Conservation (phyloP, 148 eudicot genomes). For the Euryodendron excelsum region DNA sequence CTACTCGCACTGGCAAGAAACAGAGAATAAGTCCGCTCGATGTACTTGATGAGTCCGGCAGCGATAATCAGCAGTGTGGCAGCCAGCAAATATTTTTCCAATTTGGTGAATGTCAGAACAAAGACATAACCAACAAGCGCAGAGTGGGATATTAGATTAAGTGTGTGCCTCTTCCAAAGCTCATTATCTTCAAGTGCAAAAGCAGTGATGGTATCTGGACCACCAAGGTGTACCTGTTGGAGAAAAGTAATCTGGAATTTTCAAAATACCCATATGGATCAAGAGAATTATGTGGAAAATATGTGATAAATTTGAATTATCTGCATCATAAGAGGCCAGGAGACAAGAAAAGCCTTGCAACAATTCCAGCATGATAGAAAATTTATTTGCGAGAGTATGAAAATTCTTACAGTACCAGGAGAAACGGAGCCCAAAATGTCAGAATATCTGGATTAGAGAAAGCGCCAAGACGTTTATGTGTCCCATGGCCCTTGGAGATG, state of each 20-base stretch:
- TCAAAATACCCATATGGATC: too few species aligned
- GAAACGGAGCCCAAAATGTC: background rate
- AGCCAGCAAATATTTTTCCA: background rate
- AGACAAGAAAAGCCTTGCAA: too few species aligned
- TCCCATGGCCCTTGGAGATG: background rate
- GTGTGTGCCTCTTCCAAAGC: background rate
- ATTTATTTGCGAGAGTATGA: too few species aligned
- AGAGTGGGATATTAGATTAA: background rate
- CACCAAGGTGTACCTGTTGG: background rate
- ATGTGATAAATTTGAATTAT: too few species aligned
- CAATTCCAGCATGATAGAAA: too few species aligned
- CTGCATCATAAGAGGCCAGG: too few species aligned
- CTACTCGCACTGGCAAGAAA: conserved; percentile 4
- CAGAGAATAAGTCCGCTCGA: background rate
- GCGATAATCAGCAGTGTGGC: background rate
- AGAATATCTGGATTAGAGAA: background rate
- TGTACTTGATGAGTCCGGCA: background rate
- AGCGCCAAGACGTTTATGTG: too few species aligned
- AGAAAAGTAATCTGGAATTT: too few species aligned
- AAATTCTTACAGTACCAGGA: too few species aligned
- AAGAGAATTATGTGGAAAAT: too few species aligned
- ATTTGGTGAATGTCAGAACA: background rate
- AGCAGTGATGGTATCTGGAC: background rate
- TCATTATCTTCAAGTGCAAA: background rate
- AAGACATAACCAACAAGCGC: background rate